These are phyloP conservation scores for Trichomonascaceae sp. DNA, from an alignment of 1,139 yeast species.

Conservation along the genomic window DNA sequence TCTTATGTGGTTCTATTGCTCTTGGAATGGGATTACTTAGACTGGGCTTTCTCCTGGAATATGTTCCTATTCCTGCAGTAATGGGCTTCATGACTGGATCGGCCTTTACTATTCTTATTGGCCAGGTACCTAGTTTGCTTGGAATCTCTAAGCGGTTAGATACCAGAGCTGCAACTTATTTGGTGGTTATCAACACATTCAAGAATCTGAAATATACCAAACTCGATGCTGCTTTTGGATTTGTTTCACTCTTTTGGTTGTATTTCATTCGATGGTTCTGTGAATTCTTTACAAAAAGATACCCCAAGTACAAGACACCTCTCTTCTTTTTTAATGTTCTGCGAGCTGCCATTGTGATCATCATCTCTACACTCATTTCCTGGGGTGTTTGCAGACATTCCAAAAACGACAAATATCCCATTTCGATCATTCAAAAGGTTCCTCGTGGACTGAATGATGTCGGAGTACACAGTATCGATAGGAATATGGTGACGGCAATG, in stretches of 20 bases:
- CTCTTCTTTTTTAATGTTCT: slow-evolving; percentile 70
- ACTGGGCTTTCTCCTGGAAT: slow-evolving; percentile 81
- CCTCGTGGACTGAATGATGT: slow-evolving; percentile 77
- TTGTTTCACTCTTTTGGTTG: slow-evolving; percentile 62
- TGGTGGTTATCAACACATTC: slow-evolving; percentile 64
- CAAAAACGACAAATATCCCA: slow-evolving; percentile 36
- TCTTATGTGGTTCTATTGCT: slow-evolving; percentile 81
- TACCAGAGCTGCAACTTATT: slow-evolving; percentile 66
- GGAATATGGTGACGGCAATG: slow-evolving; percentile 53
- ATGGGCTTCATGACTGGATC: slow-evolving; percentile 96
- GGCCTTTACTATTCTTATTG: slow-evolving; percentile 71
- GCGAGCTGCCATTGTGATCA: slow-evolving; percentile 75
- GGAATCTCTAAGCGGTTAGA: slow-evolving; percentile 61
- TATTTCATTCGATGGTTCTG: slow-evolving; percentile 58
- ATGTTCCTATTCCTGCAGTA: slow-evolving; percentile 87
- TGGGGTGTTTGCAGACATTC: slow-evolving; percentile 50
- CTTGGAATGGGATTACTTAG: slow-evolving; percentile 76
- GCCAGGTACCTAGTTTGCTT: slow-evolving; percentile 84
- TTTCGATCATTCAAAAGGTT: slow-evolving; percentile 64
- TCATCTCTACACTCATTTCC: slow-evolving; percentile 69
- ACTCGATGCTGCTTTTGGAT: slow-evolving; percentile 84
- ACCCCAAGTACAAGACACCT: slow-evolving; percentile 49
- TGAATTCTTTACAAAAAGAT: slow-evolving; percentile 56
- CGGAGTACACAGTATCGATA: slow-evolving; percentile 64
- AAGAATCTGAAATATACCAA: slow-evolving; percentile 63